phyloP scores from a whole-genome alignment of 495 filamentous ascomycete species.

The Copromyces sp. region DNA sequence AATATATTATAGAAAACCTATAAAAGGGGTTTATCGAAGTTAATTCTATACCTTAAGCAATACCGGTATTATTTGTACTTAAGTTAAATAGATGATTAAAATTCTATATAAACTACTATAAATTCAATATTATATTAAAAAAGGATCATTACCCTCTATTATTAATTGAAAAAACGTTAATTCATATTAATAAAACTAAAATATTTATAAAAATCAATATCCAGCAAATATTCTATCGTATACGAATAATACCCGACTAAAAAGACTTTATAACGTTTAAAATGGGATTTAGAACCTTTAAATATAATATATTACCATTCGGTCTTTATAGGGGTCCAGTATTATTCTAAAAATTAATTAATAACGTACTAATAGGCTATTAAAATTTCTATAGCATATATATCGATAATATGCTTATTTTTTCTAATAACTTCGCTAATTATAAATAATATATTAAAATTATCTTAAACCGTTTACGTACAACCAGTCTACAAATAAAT shows the following conservation, averaged over 20 bases:
- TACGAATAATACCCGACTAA: slow-evolving; percentile 17
- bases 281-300: slow-evolving; percentile 18
- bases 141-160: no score
- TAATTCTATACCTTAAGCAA: slow-evolving; percentile 3
- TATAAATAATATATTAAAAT: background rate
- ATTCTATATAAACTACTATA: slow-evolving; percentile 42
- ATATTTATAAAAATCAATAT: no score
- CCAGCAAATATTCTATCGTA: slow-evolving; percentile 8
- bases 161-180: no score
- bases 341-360: no score
- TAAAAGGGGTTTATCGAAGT: slow-evolving; percentile 4
- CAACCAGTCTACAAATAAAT: slow-evolving; percentile 11
- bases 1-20: slow-evolving; percentile 4
- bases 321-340: slow-evolving; percentile 16
- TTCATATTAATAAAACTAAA: no score
- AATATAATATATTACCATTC: slow-evolving; percentile 29
- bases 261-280: slow-evolving; percentile 24
- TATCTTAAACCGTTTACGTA: slow-evolving; percentile 4
- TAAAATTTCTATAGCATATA: slow-evolving; percentile 14
- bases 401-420: slow-evolving; percentile 5
- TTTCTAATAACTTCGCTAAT: background rate
- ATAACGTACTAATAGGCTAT: slow-evolving; percentile 9
- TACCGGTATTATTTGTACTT: slow-evolving; percentile 25
- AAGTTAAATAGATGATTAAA: slow-evolving; percentile 25
- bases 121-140: no score